Evolutionary conservation across 805 yeast species (phyloP).

Genomic region (Candida jianshihensis): DNA sequence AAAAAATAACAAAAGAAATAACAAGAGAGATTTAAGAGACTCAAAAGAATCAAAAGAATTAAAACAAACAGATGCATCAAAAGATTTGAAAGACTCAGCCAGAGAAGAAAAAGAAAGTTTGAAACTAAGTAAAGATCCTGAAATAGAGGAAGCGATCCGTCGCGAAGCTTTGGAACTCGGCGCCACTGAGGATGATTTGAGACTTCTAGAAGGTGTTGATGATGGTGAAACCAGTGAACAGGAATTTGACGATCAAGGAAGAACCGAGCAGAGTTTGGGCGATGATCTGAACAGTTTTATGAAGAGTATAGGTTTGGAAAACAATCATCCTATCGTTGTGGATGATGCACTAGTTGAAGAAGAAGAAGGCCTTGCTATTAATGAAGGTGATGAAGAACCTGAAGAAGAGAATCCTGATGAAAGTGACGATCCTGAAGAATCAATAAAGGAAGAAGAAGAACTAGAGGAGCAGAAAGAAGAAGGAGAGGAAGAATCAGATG

Average conservation of each 20-base stretch:
- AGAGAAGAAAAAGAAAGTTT: background rate
- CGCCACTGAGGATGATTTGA: constrained; percentile 78
- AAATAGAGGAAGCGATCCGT: constrained; percentile 33
- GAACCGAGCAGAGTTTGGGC: constrained; percentile 33
- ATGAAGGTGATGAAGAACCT: constrained; percentile 31
- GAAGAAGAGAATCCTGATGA: constrained; percentile 29
- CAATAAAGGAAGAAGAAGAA: constrained; percentile 20
- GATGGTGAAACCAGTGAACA: constrained; percentile 38
- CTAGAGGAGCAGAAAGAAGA: constrained; percentile 21
- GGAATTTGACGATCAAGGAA: constrained; percentile 28
- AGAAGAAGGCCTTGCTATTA: too few relatives aligned
- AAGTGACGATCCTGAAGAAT: constrained; percentile 23
- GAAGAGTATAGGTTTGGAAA: constrained; percentile 59
- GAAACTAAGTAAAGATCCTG: constrained; percentile 6
- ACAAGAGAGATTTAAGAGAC: too few relatives aligned
- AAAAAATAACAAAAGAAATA: constrained; percentile 14
- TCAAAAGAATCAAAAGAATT: constrained; percentile 3
- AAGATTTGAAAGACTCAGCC: background rate
- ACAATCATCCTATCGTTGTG: constrained; percentile 28
- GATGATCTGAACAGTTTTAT: constrained; percentile 56
- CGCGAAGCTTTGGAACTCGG: constrained; percentile 77
- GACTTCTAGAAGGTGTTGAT: constrained; percentile 50
- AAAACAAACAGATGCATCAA: background rate
- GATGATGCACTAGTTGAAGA: constrained; percentile 35
- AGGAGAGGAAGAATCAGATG: constrained; percentile 10